A percentile compares a stretch with the other conserved stretches of the same genome.
phyloP scores from a whole-genome alignment of 2,329 filamentous ascomycete genomes.

The Metarhizium brunneum region DNA sequence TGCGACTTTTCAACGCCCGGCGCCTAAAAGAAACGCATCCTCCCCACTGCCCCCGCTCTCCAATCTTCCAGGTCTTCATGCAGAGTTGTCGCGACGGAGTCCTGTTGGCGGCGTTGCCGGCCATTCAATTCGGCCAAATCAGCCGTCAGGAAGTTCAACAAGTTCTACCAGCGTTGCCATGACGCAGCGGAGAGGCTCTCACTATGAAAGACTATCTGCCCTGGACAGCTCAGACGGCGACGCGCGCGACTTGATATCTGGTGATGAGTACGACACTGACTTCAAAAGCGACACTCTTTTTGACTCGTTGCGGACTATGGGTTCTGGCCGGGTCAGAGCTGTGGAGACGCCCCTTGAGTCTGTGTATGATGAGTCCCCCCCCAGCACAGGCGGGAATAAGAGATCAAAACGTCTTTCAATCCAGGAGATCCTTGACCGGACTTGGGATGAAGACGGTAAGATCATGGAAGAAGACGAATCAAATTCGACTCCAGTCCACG shows the following conservation, averaged over 20 bases:
- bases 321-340: conserved; percentile 55
- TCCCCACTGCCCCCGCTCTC: conserved; percentile 48
- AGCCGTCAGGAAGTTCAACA: conserved; percentile 32
- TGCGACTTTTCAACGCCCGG: conserved; percentile 14
- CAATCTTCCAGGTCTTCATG: conserved; percentile 41
- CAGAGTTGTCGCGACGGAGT: conserved; percentile 41
- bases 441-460: conserved; percentile 44
- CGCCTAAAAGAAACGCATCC: conserved; percentile 36
- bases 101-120: conserved; percentile 29
- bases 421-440: conserved; percentile 46
- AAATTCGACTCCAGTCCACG: conserved; percentile 39
- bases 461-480: conserved; percentile 57
- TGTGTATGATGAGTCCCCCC: conserved; percentile 73
- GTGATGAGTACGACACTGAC: conserved; percentile 70
- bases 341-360: conserved; percentile 66
- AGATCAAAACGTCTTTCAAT: conserved; percentile 49
- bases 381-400: conserved; percentile 43
- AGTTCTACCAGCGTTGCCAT: conserved; percentile 29
- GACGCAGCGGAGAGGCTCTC: conserved; percentile 24
- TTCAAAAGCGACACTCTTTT: conserved; percentile 69
- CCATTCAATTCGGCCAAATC: conserved; percentile 28
- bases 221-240: conserved; percentile 64
- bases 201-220: conserved; percentile 40
- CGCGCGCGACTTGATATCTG: conserved; percentile 51
- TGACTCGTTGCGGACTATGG: conserved; percentile 65